phyloP scores from a whole-genome alignment of 116 monocot genomes.

The Papilionanthe hybrid region DNA sequence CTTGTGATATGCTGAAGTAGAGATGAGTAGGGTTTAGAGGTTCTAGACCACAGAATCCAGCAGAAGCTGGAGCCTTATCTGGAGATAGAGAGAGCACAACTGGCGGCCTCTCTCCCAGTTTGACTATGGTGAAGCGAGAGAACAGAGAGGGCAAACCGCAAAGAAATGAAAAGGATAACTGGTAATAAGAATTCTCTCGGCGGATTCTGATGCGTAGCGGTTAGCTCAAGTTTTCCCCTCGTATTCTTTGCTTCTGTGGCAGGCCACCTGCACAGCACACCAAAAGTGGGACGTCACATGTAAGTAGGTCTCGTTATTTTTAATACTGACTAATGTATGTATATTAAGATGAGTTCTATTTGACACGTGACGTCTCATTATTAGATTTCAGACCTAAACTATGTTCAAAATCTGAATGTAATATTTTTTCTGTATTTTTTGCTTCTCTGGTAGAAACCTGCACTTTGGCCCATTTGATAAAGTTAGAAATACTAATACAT shows the following conservation, averaged over 20 bases:
- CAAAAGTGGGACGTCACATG: too few relatives aligned
- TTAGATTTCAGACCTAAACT: too few relatives aligned
- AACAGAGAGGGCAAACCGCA: neutral
- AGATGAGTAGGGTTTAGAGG: neutral
- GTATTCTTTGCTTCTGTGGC: neutral
- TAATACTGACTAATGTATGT: too few relatives aligned
- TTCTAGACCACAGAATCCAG: conserved; percentile 3
- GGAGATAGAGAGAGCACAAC: neutral
- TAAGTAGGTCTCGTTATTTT: too few relatives aligned
- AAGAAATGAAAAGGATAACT: neutral
- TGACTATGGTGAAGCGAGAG: neutral
- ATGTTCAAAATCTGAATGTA: too few relatives aligned
- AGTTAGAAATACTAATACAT: too few relatives aligned
- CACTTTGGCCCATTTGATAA: too few relatives aligned
- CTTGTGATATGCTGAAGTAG: neutral
- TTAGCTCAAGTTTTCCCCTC: neutral
- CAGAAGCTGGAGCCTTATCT: conserved; percentile 2
- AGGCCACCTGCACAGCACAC: neutral
- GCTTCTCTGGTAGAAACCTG: neutral
- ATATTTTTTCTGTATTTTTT: too few relatives aligned
- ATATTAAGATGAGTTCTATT: too few relatives aligned
- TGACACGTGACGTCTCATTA: too few relatives aligned
- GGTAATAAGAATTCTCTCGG: neutral
- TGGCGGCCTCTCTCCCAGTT: neutral
- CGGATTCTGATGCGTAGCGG: neutral